phyloP scores from a whole-genome alignment of 2,329 filamentous ascomycete genomes.

The Nothophoma quercina region DNA sequence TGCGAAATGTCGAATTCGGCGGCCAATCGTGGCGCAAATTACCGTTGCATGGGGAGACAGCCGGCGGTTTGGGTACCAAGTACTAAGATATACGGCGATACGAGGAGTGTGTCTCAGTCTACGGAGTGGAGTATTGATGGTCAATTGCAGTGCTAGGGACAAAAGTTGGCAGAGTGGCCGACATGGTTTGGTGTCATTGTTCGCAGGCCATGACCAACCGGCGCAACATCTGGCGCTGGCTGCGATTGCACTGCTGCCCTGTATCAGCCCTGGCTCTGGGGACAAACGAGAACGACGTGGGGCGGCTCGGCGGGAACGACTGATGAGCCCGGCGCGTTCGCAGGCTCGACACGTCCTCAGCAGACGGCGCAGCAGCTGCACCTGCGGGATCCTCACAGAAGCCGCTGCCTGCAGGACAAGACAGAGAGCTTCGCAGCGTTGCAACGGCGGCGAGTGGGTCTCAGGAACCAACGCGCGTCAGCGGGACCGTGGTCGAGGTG shows the following conservation, averaged over 20 bases:
- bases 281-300: conserved; percentile 7
- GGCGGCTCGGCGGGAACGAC: conserved; percentile 9
- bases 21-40: conserved; percentile 23
- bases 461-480: conserved; percentile 16
- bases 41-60: conserved; percentile 15
- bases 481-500: not conserved
- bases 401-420: not conserved
- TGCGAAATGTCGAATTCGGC: conserved; percentile 14
- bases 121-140: not conserved
- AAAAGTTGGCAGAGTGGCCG: conserved; percentile 7
- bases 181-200: conserved; percentile 17
- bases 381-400: not conserved
- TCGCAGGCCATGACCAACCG: conserved; percentile 12
- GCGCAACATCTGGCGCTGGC: not conserved
- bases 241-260: conserved; percentile 6
- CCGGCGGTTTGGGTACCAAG: conserved; percentile 11
- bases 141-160: not conserved
- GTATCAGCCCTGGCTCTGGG: conserved; percentile 12
- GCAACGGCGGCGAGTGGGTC: conserved; percentile 3
- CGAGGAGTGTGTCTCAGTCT: conserved; percentile 5
- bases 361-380: not conserved
- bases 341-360: not conserved
- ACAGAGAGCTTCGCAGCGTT: not conserved
- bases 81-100: conserved; percentile 5
- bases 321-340: conserved; percentile 8